Evolutionary conservation across 768 basidiomycete genomes (phyloP).

Genomic region (Termitomyces sp.): DNA sequence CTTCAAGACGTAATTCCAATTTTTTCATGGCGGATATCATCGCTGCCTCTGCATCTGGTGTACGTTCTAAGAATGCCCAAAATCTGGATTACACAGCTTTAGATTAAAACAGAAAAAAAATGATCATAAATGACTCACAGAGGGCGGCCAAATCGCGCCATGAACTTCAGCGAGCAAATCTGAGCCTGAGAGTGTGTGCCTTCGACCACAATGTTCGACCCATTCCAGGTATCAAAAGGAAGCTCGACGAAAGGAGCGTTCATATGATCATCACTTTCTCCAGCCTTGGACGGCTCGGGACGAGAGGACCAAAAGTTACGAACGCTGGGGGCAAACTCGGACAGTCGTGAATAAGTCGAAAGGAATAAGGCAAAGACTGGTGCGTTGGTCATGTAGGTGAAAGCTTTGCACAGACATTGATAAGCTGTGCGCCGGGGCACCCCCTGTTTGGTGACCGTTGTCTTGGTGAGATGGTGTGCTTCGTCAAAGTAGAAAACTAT

Average conservation of each 20-base stretch:
- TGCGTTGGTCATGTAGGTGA: too few species aligned
- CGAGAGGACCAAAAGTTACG: not conserved
- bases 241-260: too few species aligned
- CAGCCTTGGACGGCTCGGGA: not conserved
- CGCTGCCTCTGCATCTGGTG: too few species aligned
- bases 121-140: not conserved
- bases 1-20: not conserved
- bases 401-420: slow-evolving; percentile 3
- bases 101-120: not conserved
- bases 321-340: not conserved
- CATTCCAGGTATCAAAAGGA: not conserved
- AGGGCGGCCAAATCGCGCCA: not conserved
- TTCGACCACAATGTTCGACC: not conserved
- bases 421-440: not conserved
- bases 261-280: not conserved
- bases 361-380: too few species aligned
- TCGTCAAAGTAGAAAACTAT: not conserved
- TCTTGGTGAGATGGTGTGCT: not conserved
- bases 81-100: not conserved
- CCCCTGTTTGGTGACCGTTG: not conserved
- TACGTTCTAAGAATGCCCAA: not conserved
- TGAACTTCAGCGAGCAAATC: not conserved
- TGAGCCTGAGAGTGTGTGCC: not conserved
- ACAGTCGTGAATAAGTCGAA: too few species aligned
- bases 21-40: not conserved